phyloP scores from a whole-genome alignment of 2,329 filamentous ascomycete species.

The Curvularia lunata region DNA sequence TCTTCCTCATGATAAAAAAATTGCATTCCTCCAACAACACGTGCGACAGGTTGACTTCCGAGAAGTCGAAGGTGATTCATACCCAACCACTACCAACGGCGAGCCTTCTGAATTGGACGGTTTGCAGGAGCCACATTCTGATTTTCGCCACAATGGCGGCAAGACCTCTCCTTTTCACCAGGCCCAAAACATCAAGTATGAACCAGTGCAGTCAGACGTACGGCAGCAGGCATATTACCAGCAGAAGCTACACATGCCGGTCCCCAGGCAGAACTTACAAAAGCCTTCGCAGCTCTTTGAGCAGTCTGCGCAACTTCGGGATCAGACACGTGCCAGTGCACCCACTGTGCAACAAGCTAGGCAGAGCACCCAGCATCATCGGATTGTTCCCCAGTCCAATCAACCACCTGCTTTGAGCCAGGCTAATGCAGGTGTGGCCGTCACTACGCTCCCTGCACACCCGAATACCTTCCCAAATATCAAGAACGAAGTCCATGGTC shows the following conservation, averaged over 20 bases:
- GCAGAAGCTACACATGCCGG: slow-evolving; percentile 5
- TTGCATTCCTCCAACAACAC: slow-evolving; percentile 9
- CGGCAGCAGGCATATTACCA: slow-evolving; percentile 16
- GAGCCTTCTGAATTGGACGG: slow-evolving; percentile 24
- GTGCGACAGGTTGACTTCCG: slow-evolving; percentile 9
- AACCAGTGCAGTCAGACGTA: slow-evolving; percentile 3
- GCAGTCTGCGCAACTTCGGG: slow-evolving; percentile 27
- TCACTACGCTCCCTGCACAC: not conserved
- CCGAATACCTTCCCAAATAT: not conserved
- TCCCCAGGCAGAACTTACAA: not conserved
- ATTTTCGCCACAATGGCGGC: slow-evolving; percentile 12
- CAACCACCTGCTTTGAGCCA: slow-evolving; percentile 24
- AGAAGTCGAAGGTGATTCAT: slow-evolving; percentile 42
- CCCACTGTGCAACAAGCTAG: slow-evolving; percentile 10
- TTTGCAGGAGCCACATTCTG: slow-evolving; percentile 15
- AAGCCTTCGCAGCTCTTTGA: slow-evolving; percentile 18
- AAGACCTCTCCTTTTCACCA: slow-evolving; percentile 18
- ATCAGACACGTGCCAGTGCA: slow-evolving; percentile 22
- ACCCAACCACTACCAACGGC: slow-evolving; percentile 48
- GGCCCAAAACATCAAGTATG: slow-evolving; percentile 15
- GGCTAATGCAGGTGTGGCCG: slow-evolving; percentile 2
- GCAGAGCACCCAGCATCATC: slow-evolving; percentile 4
- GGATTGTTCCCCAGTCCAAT: slow-evolving; percentile 6
- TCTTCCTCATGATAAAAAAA: slow-evolving; percentile 3
- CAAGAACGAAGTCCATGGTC: not conserved